These are phyloP conservation scores for Gaertneriomyces semiglobifer DNA, from an alignment of 192 early-diverging fungal species.

Conservation along the genomic window DNA sequence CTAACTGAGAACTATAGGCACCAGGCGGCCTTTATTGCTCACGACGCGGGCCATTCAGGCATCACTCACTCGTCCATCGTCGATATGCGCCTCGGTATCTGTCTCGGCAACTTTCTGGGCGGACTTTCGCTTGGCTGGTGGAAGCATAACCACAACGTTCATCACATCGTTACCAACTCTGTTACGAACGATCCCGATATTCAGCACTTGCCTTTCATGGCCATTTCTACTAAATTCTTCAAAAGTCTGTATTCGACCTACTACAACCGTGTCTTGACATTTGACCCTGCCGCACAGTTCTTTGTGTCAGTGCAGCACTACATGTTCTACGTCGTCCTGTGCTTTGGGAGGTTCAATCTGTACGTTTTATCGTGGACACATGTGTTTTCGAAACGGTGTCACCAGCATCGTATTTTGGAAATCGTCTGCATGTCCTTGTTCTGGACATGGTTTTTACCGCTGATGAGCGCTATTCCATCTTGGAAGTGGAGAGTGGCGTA, in stretches of 20 bases:
- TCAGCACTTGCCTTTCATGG: conserved; percentile 95
- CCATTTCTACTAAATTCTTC: conserved; percentile 76
- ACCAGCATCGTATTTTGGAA: conserved; percentile 67
- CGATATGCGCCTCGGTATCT: conserved; percentile 80
- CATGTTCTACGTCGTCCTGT: conserved; percentile 79
- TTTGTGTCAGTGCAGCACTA: conserved; percentile 82
- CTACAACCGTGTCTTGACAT: conserved; percentile 76
- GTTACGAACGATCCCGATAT: conserved; percentile 95
- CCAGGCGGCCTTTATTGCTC: conserved; percentile 88
- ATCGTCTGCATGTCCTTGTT: conserved; percentile 69
- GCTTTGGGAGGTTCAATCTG: conserved; percentile 91
- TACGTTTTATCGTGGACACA: conserved; percentile 72
- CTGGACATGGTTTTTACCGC: conserved; percentile 72
- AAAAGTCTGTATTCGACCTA: conserved; percentile 84
- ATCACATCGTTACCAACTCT: conserved; percentile 95
- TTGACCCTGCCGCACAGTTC: conserved; percentile 71
- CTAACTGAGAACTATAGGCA: conserved; percentile 42
- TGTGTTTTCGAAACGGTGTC: conserved; percentile 54
- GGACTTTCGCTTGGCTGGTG: conserved; percentile 95
- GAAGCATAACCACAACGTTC: conserved; percentile 96
- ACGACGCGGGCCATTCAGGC: conserved; percentile 95
- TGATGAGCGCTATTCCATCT: conserved; percentile 69
- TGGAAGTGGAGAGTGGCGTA: conserved; percentile 62
- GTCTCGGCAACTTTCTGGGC: conserved; percentile 75
- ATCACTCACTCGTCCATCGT: conserved; percentile 71